Percentiles rank a stretch among this genome's conserved stretches.
Conservation (phyloP, 2,329 filamentous ascomycete species). For the Xylariaceae sp. region DNA sequence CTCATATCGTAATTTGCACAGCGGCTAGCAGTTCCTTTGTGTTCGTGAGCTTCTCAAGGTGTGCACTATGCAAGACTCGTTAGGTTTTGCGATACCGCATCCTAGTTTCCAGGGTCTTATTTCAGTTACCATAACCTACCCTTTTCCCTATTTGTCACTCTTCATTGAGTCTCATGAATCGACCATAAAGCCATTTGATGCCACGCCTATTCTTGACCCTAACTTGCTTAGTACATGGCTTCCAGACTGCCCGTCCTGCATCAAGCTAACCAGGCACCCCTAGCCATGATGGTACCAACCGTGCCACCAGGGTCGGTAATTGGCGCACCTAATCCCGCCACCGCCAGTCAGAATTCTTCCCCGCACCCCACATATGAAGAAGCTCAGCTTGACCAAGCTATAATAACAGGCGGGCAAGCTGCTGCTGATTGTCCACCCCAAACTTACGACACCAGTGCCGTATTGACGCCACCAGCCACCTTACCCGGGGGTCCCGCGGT, state of each 20-base stretch:
- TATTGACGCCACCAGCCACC: slow-evolving; percentile 23
- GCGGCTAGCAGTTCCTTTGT: too few relatives aligned
- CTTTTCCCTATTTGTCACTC: slow-evolving; percentile 24
- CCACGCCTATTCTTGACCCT: slow-evolving; percentile 22
- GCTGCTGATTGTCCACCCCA: slow-evolving; percentile 20
- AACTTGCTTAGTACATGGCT: neutral
- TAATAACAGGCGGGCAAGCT: slow-evolving; percentile 36
- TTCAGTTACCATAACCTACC: slow-evolving; percentile 5
- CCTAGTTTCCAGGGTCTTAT: too few relatives aligned
- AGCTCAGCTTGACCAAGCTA: slow-evolving; percentile 33
- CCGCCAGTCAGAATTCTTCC: slow-evolving; percentile 40
- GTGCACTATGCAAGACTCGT: slow-evolving; percentile 14
- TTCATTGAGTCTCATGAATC: slow-evolving; percentile 16
- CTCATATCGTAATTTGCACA: too few relatives aligned
- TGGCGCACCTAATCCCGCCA: slow-evolving; percentile 33
- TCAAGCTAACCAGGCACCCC: slow-evolving; percentile 28
- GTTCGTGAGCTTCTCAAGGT: too few relatives aligned
- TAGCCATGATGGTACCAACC: slow-evolving; percentile 28
- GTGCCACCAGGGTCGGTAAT: slow-evolving; percentile 30
- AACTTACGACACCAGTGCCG: slow-evolving; percentile 17
- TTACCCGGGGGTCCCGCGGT: slow-evolving; percentile 26
- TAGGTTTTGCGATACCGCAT: too few relatives aligned
- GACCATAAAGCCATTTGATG: slow-evolving; percentile 15
- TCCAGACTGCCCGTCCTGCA: slow-evolving; percentile 24
- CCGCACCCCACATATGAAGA: slow-evolving; percentile 40